Evolutionary conservation across 371 early-diverging fungal genomes (phyloP).

Genomic region (Actinomortierella ambigua): DNA sequence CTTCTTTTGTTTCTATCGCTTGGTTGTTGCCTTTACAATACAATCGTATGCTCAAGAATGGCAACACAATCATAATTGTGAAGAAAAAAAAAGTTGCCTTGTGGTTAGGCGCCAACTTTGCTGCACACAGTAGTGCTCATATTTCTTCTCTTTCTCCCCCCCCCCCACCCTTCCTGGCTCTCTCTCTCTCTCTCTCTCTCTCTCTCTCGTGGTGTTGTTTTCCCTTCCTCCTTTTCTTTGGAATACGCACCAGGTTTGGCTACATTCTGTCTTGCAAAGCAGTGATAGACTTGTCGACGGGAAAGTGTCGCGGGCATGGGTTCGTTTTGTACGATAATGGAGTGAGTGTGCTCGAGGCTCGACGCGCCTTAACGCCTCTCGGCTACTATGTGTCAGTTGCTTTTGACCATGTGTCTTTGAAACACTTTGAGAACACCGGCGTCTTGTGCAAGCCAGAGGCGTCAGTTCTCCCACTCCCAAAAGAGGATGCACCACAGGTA

Average conservation of each 20-base stretch:
- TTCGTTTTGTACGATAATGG: conserved; percentile 87
- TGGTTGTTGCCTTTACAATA: too few relatives aligned
- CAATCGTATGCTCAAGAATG: too few relatives aligned
- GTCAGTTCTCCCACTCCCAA: too few relatives aligned
- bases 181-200: conserved; percentile 1
- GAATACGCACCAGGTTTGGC: conserved; percentile 64
- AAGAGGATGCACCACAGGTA: too few relatives aligned
- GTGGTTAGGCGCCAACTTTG: too few relatives aligned
- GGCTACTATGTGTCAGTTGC: conserved; percentile 41
- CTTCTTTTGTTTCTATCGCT: too few relatives aligned
- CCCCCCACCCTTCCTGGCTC: neutral
- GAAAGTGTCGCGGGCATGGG: conserved; percentile 90
- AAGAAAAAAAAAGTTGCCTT: too few relatives aligned
- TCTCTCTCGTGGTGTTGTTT: conserved; percentile 10
- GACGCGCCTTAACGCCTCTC: conserved; percentile 28
- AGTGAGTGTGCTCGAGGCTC: conserved; percentile 31
- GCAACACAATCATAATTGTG: too few relatives aligned
- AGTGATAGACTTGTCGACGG: conserved; percentile 79
- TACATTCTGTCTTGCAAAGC: conserved; percentile 82
- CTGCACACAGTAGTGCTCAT: too few relatives aligned
- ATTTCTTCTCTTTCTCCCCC: neutral
- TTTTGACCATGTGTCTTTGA: conserved; percentile 33
- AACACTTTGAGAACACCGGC: conserved; percentile 10
- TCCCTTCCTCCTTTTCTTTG: neutral
- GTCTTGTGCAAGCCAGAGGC: too few relatives aligned